Percentiles rank a stretch among this genome's conserved stretches.
Evolutionary conservation across 1,284 basidiomycete genomes (phyloP).

Genomic region (Pisolithus thermaeus): DNA sequence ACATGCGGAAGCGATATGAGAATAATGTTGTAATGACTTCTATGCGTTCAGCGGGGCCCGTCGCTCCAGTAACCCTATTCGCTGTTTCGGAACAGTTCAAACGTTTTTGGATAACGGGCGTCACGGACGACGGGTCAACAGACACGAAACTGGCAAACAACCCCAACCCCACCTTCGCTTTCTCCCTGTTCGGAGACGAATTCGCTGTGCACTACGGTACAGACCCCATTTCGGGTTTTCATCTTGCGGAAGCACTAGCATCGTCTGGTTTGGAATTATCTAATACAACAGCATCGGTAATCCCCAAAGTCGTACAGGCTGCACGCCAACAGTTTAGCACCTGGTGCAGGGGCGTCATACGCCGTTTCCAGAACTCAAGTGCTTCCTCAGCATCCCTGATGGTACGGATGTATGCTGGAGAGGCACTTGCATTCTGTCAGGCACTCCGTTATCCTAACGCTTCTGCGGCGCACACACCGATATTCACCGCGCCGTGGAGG

Average conservation of each 20-base stretch:
- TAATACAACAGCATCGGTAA: neutral
- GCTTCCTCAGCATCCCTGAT: constrained; percentile 7
- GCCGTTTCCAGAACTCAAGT: constrained; percentile 6
- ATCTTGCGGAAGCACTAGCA: constrained; percentile 18
- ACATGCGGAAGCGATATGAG: neutral
- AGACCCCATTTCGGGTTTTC: constrained; percentile 42
- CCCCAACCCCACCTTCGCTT: constrained; percentile 47
- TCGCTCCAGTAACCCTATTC: constrained; percentile 18
- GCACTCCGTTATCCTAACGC: constrained; percentile 21
- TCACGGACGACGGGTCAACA: constrained; percentile 23
- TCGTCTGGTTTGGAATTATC: neutral
- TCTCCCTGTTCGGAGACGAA: constrained; percentile 31
- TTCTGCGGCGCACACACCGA: constrained; percentile 16
- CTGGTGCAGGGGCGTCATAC: constrained; percentile 21
- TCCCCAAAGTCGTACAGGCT: constrained; percentile 12
- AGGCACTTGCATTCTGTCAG: constrained; percentile 28
- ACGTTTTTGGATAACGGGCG: constrained; percentile 40
- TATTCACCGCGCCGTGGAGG: constrained; percentile 35
- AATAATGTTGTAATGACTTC: constrained; percentile 7
- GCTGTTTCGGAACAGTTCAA: constrained; percentile 22
- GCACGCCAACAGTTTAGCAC: constrained; percentile 18
- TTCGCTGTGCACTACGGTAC: constrained; percentile 44
- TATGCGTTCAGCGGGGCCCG: constrained; percentile 36
- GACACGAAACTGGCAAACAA: constrained; percentile 1
- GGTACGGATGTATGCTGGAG: constrained; percentile 29